Evolutionary conservation across 2,329 filamentous ascomycete genomes (phyloP).

Genomic region (Neodidymelliopsis sp.): DNA sequence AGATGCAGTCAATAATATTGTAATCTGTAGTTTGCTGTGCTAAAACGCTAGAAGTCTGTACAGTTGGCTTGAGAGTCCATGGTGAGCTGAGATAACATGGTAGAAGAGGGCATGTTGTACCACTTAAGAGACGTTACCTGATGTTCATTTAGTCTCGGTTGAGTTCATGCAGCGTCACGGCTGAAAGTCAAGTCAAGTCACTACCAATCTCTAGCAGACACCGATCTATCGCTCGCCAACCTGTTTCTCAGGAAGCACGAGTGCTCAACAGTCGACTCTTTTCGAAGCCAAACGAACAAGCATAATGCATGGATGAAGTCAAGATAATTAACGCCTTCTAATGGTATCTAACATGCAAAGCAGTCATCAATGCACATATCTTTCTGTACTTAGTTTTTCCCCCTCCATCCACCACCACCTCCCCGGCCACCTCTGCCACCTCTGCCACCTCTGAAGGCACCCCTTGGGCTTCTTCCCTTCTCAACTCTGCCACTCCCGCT

Average conservation of each 20-base stretch:
- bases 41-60: not conserved
- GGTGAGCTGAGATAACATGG: too few species aligned
- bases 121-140: too few species aligned
- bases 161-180: not conserved
- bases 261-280: too few species aligned
- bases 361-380: conserved; percentile 11
- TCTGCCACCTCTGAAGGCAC: conserved; percentile 25
- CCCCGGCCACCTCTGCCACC: conserved; percentile 9
- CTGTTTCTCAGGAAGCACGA: not conserved
- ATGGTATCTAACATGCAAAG: conserved; percentile 21
- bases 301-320: not conserved
- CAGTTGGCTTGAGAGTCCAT: too few species aligned
- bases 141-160: not conserved
- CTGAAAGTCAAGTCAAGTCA: not conserved
- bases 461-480: conserved; percentile 27
- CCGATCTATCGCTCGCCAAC: not conserved
- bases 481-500: conserved; percentile 23
- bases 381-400: not conserved
- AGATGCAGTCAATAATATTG: not conserved
- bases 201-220: not conserved
- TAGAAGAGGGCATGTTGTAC: too few species aligned
- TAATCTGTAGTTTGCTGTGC: too few species aligned
- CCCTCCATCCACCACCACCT: conserved; percentile 10
- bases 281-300: not conserved
- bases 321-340: conserved; percentile 15